Percentiles rank a stretch among this genome's conserved stretches.
These are phyloP conservation scores for Bassia scoparia DNA, from an alignment of 148 eudicot species.

Conservation along the genomic window DNA sequence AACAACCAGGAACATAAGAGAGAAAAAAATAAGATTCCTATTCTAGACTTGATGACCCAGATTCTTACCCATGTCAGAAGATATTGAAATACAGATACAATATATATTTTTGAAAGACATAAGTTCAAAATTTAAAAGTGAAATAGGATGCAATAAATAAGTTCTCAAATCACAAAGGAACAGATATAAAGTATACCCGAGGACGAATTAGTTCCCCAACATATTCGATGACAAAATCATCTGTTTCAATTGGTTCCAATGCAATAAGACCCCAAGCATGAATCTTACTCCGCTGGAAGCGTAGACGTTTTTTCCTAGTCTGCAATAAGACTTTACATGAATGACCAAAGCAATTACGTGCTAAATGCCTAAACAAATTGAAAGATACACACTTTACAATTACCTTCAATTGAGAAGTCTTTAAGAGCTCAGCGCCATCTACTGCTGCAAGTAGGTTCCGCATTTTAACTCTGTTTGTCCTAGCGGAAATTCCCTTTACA, in stretches of 20 bases:
- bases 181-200: conserved; percentile 48
- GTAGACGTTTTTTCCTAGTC: conserved; percentile 89
- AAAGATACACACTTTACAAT: conserved; percentile 9
- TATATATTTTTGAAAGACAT: no score
- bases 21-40: not conserved
- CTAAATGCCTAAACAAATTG: not conserved
- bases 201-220: conserved; percentile 97
- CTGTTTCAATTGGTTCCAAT: conserved; percentile 89
- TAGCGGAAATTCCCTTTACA: conserved; percentile 74
- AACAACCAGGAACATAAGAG: not conserved
- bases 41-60: not conserved
- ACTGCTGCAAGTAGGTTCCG: conserved; percentile 96
- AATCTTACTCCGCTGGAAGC: conserved; percentile 94
- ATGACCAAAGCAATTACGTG: not conserved
- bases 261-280: conserved; percentile 99
- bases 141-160: not conserved
- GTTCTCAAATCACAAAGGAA: not conserved
- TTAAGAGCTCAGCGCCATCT: conserved; percentile 91
- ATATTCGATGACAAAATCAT: conserved; percentile 97
- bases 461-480: conserved; percentile 91
- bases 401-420: conserved; percentile 92
- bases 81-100: not conserved
- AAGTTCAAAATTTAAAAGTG: not conserved
- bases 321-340: conserved; percentile 22
- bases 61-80: not conserved